Evolutionary conservation across 495 filamentous ascomycete species (phyloP).

Genomic region (Thermothielavioides terrestris): DNA sequence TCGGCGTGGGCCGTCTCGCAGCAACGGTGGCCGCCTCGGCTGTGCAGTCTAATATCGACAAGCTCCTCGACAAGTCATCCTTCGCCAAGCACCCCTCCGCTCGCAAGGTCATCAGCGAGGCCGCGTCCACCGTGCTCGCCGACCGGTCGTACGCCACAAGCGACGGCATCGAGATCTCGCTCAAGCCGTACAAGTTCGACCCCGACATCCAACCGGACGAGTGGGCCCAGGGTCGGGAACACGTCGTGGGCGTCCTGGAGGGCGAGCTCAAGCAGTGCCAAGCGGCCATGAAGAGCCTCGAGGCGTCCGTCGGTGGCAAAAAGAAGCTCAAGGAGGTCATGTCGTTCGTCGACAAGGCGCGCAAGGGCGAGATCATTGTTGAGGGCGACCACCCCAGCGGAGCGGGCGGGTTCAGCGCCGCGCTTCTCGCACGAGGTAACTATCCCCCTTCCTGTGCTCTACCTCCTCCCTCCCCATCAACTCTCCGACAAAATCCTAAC

Average conservation of each 20-base stretch:
- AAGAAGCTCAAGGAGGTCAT: constrained; percentile 86
- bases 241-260: constrained; percentile 66
- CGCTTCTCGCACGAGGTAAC: constrained; percentile 69
- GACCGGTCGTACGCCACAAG: constrained; percentile 93
- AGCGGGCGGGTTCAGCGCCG: constrained; percentile 84
- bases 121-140: constrained; percentile 76
- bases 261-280: constrained; percentile 79
- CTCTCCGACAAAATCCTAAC: not conserved
- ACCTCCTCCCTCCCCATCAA: not conserved
- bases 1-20: constrained; percentile 86
- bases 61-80: constrained; percentile 64
- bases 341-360: constrained; percentile 77
- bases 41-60: constrained; percentile 78
- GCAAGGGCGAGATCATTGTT: constrained; percentile 72
- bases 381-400: constrained; percentile 76
- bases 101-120: constrained; percentile 81
- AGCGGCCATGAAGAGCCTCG: constrained; percentile 62
- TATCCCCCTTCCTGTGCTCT: not conserved
- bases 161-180: constrained; percentile 98
- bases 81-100: constrained; percentile 89
- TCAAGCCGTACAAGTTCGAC: constrained; percentile 97
- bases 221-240: constrained; percentile 76
- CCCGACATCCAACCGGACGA: constrained; percentile 88
- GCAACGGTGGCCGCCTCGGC: constrained; percentile 82
- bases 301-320: constrained; percentile 64